phyloP scores from a whole-genome alignment of 352 stramenopile genomes.

The Pythium phragmiticola region DNA sequence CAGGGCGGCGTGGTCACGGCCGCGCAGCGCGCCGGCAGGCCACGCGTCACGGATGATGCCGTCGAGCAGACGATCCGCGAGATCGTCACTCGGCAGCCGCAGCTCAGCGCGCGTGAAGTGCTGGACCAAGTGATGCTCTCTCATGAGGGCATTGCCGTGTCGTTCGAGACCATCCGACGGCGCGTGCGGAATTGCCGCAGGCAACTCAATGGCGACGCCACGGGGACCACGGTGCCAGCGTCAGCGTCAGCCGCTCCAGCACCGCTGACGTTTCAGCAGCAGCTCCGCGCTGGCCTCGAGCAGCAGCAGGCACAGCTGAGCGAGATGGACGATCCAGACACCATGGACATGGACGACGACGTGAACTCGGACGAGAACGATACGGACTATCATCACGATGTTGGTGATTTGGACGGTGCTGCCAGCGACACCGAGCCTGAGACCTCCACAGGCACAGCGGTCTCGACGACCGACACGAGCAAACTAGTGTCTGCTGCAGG shows the following conservation, averaged over 20 bases:
- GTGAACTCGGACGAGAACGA: neutral
- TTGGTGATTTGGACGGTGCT: neutral
- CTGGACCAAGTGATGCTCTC: conserved; percentile 24
- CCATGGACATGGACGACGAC: conserved; percentile 11
- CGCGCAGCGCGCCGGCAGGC: conserved; percentile 29
- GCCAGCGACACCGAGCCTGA: conserved; percentile 11
- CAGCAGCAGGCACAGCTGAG: conserved; percentile 10
- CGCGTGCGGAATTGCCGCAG: conserved; percentile 34
- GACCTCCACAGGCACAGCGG: neutral
- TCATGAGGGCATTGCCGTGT: conserved; percentile 27
- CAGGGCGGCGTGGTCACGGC: conserved; percentile 23
- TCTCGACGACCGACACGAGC: neutral
- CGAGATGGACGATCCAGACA: conserved; percentile 1
- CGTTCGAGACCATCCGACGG: conserved; percentile 43
- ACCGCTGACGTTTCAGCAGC: conserved; percentile 1
- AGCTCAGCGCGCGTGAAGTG: conserved; percentile 30
- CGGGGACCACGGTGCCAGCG: neutral
- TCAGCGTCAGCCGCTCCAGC: neutral
- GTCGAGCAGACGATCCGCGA: conserved; percentile 35
- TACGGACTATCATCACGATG: neutral
- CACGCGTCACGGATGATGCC: conserved; percentile 29
- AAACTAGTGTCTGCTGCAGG: neutral
- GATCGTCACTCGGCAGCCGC: conserved; percentile 24
- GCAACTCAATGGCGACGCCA: conserved; percentile 10
- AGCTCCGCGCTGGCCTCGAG: neutral